Conservation (phyloP, 2,329 filamentous ascomycete species). For the Metarhizium anisopliae region DNA sequence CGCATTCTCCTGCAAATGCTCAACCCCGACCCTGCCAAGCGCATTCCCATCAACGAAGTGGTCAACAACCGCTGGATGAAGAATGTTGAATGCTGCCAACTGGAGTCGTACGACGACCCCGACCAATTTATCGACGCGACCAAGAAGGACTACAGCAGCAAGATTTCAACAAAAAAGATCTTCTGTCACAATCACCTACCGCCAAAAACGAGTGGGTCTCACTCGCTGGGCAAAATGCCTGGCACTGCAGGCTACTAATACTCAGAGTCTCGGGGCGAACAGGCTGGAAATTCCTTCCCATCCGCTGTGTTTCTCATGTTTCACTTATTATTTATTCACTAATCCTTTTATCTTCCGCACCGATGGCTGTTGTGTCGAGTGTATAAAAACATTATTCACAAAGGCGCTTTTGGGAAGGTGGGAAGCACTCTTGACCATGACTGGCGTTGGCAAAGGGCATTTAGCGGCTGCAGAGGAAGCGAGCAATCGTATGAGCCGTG, state of each 20-base stretch:
- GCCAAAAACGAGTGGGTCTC: constrained; percentile 32
- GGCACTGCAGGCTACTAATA: constrained; percentile 43
- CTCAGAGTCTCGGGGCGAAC: neutral
- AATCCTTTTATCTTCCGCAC: neutral
- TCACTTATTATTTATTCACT: neutral
- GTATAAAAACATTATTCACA: neutral
- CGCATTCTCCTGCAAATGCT: constrained; percentile 73
- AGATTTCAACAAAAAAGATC: constrained; percentile 38
- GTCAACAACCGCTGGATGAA: constrained; percentile 64
- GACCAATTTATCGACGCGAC: constrained; percentile 52
- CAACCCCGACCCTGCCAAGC: constrained; percentile 64
- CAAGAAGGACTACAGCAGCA: constrained; percentile 39
- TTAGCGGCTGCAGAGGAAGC: constrained; percentile 1
- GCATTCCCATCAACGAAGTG: constrained; percentile 60
- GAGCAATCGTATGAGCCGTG: constrained; percentile 5
- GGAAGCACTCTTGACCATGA: neutral
- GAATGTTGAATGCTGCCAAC: constrained; percentile 69
- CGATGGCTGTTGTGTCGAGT: neutral
- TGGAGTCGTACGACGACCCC: constrained; percentile 60
- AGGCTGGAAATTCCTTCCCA: too few species aligned
- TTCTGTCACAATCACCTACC: constrained; percentile 52
- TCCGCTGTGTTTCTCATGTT: too few species aligned
- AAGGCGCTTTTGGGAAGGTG: neutral
- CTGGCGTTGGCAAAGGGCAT: constrained; percentile 1
- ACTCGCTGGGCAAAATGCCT: constrained; percentile 47